Evolutionary conservation across 257 asterid genomes (phyloP), one percentile per base, ranked within the genome.

Genomic region (Salvia splendens): DNA sequence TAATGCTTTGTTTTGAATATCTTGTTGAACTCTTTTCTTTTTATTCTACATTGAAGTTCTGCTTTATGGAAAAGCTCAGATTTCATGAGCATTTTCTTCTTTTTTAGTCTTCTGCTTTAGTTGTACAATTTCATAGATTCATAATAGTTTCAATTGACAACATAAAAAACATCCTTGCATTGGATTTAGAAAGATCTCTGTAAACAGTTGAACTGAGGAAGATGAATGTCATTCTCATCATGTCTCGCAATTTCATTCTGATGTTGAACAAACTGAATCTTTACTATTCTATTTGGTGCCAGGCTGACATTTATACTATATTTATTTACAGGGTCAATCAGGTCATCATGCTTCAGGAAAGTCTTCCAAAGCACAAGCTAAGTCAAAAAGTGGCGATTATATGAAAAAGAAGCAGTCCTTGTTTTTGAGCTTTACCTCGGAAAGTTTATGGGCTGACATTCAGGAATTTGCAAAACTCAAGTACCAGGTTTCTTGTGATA

Each of bases 391-490:
- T 71, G 80, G 71, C 55, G 89, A 60, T 41, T 73, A 84, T 62
- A 32, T 69, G 46, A 84, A 73, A 77, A 89, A 84, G 85, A 80
- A 86, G 69, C 91, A 79, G 46, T 80, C 92, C 53, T 73, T 74
- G 56, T 86, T 78, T 75, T 77, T 77, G 68, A 82, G 76, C 79
- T 75, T 75, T 30, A 81, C 88, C 54, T 83, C 98, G 5, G 89
- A 86, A 58, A 85, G 89, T 80, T 79, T 92, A 81, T 92, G 98
- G 98, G 72, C 84, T 71, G 98, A 87, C 59, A 80, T 92, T 73
- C 79, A 84, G 77, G 96, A 89, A 70, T 89, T 89, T 67, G 87
- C 98, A 40, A 84, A 84, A 73, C 84, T 83, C 61, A 92, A 92
- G 75, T 92, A 89, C 80, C 92, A 87, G 98, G 96, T 92, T 76